Percentiles rank a stretch among this genome's conserved stretches.
phyloP scores from a whole-genome alignment of 73 alveolate species.

The Paramecium caudatum region DNA sequence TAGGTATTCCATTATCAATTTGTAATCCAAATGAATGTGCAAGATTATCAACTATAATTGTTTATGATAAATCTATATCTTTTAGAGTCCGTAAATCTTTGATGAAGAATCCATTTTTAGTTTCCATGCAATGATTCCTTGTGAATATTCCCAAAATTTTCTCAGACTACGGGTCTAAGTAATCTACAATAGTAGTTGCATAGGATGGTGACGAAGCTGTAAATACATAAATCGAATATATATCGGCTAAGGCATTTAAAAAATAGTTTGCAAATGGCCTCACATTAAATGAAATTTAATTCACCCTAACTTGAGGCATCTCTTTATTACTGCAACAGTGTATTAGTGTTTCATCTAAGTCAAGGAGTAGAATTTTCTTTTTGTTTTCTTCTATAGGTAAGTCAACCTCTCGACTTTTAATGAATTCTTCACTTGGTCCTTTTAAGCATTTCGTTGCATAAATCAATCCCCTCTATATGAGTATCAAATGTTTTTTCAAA shows the following conservation, averaged over 20 bases:
- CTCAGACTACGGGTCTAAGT: slow-evolving; percentile 80
- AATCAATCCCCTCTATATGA: slow-evolving; percentile 68
- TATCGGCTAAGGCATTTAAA: slow-evolving; percentile 80
- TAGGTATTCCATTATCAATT: slow-evolving; percentile 85
- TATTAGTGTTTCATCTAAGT: slow-evolving; percentile 91
- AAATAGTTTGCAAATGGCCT: slow-evolving; percentile 88
- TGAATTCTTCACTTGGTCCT: slow-evolving; percentile 71
- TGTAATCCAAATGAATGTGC: slow-evolving; percentile 81
- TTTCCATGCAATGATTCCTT: slow-evolving; percentile 87
- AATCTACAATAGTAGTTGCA: slow-evolving; percentile 88
- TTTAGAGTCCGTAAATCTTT: slow-evolving; percentile 85
- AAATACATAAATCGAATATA: slow-evolving; percentile 85
- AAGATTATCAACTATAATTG: slow-evolving; percentile 82
- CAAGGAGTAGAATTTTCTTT: slow-evolving; percentile 84
- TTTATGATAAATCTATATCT: slow-evolving; percentile 72
- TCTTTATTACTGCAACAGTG: slow-evolving; percentile 77
- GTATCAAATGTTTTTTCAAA: slow-evolving; percentile 47
- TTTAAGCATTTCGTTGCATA: slow-evolving; percentile 73
- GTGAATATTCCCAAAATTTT: slow-evolving; percentile 83
- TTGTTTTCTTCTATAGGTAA: slow-evolving; percentile 48
- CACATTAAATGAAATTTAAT: slow-evolving; percentile 84
- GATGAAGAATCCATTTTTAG: slow-evolving; percentile 87
- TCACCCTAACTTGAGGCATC: slow-evolving; percentile 34
- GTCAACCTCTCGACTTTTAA: slow-evolving; percentile 26
- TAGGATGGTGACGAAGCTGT: slow-evolving; percentile 88